Evolutionary conservation across 768 basidiomycete species (phyloP), one percentile per base, ranked within the genome.

Genomic region (Podaxis mareebaensis): DNA sequence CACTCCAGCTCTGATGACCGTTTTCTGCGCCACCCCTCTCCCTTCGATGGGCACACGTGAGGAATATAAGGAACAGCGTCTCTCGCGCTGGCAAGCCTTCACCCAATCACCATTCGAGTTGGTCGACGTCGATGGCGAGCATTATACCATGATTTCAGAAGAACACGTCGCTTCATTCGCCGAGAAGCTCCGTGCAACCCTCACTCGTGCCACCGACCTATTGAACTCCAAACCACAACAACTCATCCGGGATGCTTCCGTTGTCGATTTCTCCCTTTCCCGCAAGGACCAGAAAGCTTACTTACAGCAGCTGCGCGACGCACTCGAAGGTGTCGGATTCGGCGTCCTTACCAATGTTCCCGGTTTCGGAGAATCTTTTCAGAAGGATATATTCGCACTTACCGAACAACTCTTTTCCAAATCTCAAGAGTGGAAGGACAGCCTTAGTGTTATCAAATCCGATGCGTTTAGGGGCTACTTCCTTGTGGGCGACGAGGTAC

Each of bases 11-110:
- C 59, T 60, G 0, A 60, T 42, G 48, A 60, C 59, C 13, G 24
- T 60, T 20, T 60, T 60, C 51, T 60, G 59, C 11, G 59, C 59
- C 13, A 40, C 53, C 11, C 59, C 59, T 26, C 59, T 60, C 17
- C 59, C 59, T 40, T 60, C 49, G 15, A 49, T 60, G 17, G 59
- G 59, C 20, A 39, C 59, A 28, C 59, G 49, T 5, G 38, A 53
- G 20, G 49, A 60, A 51, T 60, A 60, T 20, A 60, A 60, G 20
- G 2, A 28, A 20, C 48, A 60, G 11, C 59, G 59, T 15, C 59
- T 60, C 4, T 30, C 59, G 8, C 49, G 51, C n/a, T 60, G 59
- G 59, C 2, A 28, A 38, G 11, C 33, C 5, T 40, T 52, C 22
- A 40, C 36, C 28, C 48, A 60, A 30, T 60, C 59, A 17, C 12